Conservation (phyloP, 495 filamentous ascomycete genomes). For the Elaphomyces granulatus region DNA sequence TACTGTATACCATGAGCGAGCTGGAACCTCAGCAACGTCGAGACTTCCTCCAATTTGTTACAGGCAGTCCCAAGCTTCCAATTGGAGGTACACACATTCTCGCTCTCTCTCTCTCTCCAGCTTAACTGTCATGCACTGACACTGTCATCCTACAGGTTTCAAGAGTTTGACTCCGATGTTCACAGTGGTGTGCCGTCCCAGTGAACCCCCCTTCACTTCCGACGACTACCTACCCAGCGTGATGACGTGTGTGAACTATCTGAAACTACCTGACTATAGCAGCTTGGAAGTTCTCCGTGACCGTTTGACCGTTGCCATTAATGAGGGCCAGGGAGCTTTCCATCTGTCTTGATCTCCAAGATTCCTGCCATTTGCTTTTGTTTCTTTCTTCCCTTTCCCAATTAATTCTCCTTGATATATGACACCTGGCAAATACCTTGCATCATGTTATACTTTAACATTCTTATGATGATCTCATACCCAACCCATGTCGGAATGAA, state of each 20-base stretch:
- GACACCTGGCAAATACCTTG: neutral
- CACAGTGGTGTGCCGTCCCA: conserved; percentile 96
- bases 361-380: neutral
- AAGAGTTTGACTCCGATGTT: conserved; percentile 94
- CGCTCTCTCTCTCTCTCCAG: conserved; percentile 1
- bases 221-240: conserved; percentile 97
- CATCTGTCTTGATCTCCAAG: conserved; percentile 79
- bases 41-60: conserved; percentile 96
- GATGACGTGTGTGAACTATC: conserved; percentile 99
- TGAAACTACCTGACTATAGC: conserved; percentile 95
- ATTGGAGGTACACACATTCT: conserved; percentile 66
- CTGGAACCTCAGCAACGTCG: conserved; percentile 58
- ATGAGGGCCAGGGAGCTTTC: conserved; percentile 98
- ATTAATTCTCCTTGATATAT: neutral
- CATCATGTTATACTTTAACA: too few species aligned
- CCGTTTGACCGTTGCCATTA: conserved; percentile 71
- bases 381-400: neutral
- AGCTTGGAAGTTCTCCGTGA: conserved; percentile 57
- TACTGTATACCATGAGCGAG: conserved; percentile 94
- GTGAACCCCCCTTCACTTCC: conserved; percentile 83
- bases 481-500: neutral
- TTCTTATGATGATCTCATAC: neutral
- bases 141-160: conserved; percentile 52
- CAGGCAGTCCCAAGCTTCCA: conserved; percentile 94
- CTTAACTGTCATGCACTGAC: neutral